Conservation (phyloP, 2,329 filamentous ascomycete genomes). For the Ophiostoma triangulosporum region DNA sequence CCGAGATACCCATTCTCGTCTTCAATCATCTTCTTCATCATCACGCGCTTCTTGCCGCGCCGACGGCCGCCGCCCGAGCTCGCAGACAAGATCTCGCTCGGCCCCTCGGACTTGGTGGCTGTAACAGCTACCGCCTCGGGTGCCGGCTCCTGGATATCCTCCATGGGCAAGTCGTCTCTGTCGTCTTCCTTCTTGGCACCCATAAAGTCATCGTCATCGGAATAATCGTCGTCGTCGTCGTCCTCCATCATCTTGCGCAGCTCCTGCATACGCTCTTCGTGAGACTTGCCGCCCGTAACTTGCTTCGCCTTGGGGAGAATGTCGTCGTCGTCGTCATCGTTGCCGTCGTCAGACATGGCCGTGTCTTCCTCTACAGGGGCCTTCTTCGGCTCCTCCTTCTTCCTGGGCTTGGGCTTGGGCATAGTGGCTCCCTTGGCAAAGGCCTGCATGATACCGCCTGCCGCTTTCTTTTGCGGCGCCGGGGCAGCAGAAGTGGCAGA, state of each 20-base stretch:
- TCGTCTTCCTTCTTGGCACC: slow-evolving; percentile 24
- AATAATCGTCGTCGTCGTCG: slow-evolving; percentile 40
- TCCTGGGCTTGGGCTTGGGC: slow-evolving; percentile 37
- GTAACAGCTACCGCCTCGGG: slow-evolving; percentile 23
- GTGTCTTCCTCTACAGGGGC: slow-evolving; percentile 33
- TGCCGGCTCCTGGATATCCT: slow-evolving; percentile 14
- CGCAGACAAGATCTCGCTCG: slow-evolving; percentile 30
- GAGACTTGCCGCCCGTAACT: slow-evolving; percentile 23
- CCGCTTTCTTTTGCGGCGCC: slow-evolving; percentile 24
- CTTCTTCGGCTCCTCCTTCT: slow-evolving; percentile 23
- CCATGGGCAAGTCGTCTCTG: slow-evolving; percentile 24
- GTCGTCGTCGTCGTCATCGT: slow-evolving; percentile 37
- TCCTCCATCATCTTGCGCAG: slow-evolving; percentile 66
- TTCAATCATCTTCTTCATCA: slow-evolving; percentile 76
- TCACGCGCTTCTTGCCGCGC: slow-evolving; percentile 64
- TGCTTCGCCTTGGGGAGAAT: slow-evolving; percentile 29
- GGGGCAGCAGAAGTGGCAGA: slow-evolving; percentile 12
- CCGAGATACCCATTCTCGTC: slow-evolving; percentile 85
- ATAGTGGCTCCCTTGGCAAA: slow-evolving; percentile 54
- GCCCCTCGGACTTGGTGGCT: slow-evolving; percentile 24
- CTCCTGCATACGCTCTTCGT: slow-evolving; percentile 51
- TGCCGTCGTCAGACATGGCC: slow-evolving; percentile 28
- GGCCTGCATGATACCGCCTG: slow-evolving; percentile 51
- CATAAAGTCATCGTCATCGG: slow-evolving; percentile 39
- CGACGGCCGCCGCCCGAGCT: slow-evolving; percentile 47